Percentiles rank a stretch among this genome's conserved stretches.
Evolutionary conservation across 345 rosid species (phyloP).

Genomic region (Anacardium occidentale): DNA sequence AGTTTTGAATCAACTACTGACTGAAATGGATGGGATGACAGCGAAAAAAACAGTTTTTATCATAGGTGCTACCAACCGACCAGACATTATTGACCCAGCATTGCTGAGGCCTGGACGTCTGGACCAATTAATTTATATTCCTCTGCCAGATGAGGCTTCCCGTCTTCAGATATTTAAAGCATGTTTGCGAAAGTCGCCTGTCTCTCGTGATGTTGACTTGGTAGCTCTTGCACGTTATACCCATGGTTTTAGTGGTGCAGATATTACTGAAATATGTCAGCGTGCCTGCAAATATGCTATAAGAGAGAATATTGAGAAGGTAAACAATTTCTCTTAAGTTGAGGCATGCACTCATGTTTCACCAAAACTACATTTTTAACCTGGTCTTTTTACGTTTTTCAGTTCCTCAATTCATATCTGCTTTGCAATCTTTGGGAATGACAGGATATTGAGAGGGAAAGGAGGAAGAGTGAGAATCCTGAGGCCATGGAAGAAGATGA

Average conservation of each 20-base stretch:
- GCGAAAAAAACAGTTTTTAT: conserved; percentile 39
- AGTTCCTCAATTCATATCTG: background rate
- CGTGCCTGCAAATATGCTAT: conserved; percentile 43
- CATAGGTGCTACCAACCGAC: conserved; percentile 38
- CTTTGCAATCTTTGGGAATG: conserved; percentile 4
- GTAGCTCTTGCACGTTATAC: conserved; percentile 30
- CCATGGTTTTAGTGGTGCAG: conserved; percentile 40
- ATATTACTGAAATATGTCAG: conserved; percentile 38
- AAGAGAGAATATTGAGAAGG: conserved; percentile 39
- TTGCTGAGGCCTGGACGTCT: conserved; percentile 40
- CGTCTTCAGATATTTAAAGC: conserved; percentile 38
- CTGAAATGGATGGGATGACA: conserved; percentile 44
- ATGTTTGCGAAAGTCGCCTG: conserved; percentile 35
- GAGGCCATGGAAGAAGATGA: conserved; percentile 44
- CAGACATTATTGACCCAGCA: conserved; percentile 34
- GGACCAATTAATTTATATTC: conserved; percentile 39
- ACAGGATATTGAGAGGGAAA: conserved; percentile 36
- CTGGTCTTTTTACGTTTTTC: background rate
- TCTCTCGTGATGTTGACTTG: conserved; percentile 29
- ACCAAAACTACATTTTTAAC: background rate
- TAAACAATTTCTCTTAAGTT: background rate
- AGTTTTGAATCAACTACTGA: conserved; percentile 39
- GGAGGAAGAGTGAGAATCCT: conserved; percentile 28
- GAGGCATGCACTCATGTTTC: background rate
- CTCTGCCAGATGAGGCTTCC: conserved; percentile 38